Percentiles rank a stretch among this genome's conserved stretches.
Evolutionary conservation across 768 basidiomycete genomes (phyloP).

Genomic region (Omphalotus guepiniiformis): DNA sequence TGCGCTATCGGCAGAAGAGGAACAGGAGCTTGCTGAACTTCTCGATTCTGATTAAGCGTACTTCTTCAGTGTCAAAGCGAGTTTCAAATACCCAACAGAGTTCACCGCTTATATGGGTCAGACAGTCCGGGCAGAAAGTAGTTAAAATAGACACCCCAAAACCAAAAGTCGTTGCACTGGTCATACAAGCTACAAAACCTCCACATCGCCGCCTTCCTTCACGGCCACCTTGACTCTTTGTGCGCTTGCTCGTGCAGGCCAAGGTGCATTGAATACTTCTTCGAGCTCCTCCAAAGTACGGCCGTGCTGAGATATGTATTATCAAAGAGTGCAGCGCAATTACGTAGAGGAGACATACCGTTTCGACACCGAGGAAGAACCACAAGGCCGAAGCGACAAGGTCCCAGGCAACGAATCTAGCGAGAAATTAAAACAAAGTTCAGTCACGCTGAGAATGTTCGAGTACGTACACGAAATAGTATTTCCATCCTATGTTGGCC

Average conservation of each 20-base stretch:
- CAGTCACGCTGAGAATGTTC: too few species aligned
- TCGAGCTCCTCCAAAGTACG: conserved; percentile 22
- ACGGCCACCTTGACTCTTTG: conserved; percentile 16
- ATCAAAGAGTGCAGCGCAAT: not conserved
- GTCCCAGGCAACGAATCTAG: conserved; percentile 22
- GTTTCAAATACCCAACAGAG: not conserved
- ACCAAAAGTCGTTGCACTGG: conserved; percentile 2
- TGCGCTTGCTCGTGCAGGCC: conserved; percentile 20
- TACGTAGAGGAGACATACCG: conserved; percentile 6
- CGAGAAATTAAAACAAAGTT: not conserved
- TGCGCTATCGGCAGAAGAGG: conserved; percentile 82
- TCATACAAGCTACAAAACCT: not conserved
- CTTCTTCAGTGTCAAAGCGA: too few species aligned
- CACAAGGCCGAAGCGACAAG: conserved; percentile 17
- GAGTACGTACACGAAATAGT: conserved; percentile 22
- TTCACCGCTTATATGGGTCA: not conserved
- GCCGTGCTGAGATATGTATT: conserved; percentile 10
- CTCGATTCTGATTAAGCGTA: conserved; percentile 36
- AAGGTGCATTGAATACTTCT: conserved; percentile 20
- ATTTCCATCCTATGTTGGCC: conserved; percentile 19
- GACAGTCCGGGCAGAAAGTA: too few species aligned
- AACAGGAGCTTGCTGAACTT: conserved; percentile 81
- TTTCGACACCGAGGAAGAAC: conserved; percentile 23
- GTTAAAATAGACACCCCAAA: not conserved
- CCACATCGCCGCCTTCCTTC: conserved; percentile 5